Conservation (phyloP, 208 protist species). For the Naegleria lovaniensis region DNA sequence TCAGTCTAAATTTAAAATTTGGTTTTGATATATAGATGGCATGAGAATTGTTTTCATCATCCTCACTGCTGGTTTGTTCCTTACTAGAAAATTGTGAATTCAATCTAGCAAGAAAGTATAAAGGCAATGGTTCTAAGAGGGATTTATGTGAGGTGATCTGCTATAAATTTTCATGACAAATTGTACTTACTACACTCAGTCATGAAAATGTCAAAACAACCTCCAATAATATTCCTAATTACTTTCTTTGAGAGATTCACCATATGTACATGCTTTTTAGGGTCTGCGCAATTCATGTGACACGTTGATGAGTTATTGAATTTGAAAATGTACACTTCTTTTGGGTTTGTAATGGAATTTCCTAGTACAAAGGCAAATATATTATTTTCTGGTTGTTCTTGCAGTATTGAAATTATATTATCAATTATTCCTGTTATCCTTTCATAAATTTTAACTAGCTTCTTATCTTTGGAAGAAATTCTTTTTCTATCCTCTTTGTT, state of each 20-base stretch:
- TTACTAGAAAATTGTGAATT: background rate
- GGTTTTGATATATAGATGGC: background rate
- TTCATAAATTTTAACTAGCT: background rate
- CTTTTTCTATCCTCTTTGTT: background rate
- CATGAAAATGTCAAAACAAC: background rate
- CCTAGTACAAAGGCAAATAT: background rate
- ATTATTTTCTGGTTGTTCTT: background rate
- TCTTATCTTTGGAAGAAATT: background rate
- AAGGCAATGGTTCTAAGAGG: background rate
- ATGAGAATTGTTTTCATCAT: background rate
- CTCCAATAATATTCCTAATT: background rate
- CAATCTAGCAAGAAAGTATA: background rate
- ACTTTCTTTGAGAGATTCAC: background rate
- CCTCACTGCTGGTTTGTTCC: background rate
- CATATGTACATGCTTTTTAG: background rate
- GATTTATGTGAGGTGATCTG: too few species aligned
- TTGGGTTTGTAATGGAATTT: background rate
- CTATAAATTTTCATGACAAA: background rate
- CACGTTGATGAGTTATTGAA: background rate
- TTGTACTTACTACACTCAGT: background rate
- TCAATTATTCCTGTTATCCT: background rate
- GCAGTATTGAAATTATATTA: background rate
- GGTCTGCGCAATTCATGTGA: background rate
- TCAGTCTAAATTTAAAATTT: background rate
- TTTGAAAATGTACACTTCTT: background rate